These are phyloP conservation scores for Alternaria longipes DNA, from an alignment of 2,329 filamentous ascomycete genomes.

Conservation along the genomic window DNA sequence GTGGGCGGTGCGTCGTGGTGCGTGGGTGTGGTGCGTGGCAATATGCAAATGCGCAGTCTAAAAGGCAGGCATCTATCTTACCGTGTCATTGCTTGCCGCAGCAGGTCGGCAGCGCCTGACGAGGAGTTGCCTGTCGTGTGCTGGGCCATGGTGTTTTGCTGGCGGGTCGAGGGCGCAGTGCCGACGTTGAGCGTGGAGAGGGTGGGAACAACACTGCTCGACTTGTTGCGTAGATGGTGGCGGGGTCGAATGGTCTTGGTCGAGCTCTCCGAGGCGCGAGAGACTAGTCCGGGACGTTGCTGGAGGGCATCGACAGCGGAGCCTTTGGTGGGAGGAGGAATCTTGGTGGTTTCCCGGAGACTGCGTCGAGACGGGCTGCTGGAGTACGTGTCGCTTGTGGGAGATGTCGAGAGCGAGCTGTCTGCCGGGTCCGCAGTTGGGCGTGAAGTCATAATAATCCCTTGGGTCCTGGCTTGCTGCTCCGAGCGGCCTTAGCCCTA, in stretches of 20 bases:
- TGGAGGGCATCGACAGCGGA: slow-evolving; percentile 42
- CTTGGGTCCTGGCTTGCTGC: slow-evolving; percentile 38
- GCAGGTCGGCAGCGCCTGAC: slow-evolving; percentile 64
- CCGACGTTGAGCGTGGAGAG: slow-evolving; percentile 50
- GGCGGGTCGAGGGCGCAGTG: slow-evolving; percentile 40
- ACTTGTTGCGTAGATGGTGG: slow-evolving; percentile 49
- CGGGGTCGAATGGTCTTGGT: slow-evolving; percentile 42
- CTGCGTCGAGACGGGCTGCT: slow-evolving; percentile 28
- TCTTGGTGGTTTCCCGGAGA: slow-evolving; percentile 28
- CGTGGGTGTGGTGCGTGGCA: slow-evolving; percentile 4
- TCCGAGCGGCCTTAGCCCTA: slow-evolving; percentile 44
- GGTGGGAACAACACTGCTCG: slow-evolving; percentile 56
- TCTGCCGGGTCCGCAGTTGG: slow-evolving; percentile 33
- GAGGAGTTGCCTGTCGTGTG: slow-evolving; percentile 51
- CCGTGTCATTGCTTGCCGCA: slow-evolving; percentile 67
- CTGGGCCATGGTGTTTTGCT: slow-evolving; percentile 45
- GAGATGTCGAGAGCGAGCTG: slow-evolving; percentile 25
- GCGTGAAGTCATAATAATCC: slow-evolving; percentile 50
- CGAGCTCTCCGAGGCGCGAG: slow-evolving; percentile 42
- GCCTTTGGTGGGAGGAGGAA: slow-evolving; percentile 26
- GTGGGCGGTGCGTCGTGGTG: neutral
- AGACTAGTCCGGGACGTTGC: slow-evolving; percentile 43
- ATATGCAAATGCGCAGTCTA: neutral
- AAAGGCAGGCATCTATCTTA: slow-evolving; percentile 50
- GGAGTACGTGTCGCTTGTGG: slow-evolving; percentile 19